These are phyloP conservation scores for Ogataea trehalophila DNA, from an alignment of 805 yeast species.

Conservation along the genomic window DNA sequence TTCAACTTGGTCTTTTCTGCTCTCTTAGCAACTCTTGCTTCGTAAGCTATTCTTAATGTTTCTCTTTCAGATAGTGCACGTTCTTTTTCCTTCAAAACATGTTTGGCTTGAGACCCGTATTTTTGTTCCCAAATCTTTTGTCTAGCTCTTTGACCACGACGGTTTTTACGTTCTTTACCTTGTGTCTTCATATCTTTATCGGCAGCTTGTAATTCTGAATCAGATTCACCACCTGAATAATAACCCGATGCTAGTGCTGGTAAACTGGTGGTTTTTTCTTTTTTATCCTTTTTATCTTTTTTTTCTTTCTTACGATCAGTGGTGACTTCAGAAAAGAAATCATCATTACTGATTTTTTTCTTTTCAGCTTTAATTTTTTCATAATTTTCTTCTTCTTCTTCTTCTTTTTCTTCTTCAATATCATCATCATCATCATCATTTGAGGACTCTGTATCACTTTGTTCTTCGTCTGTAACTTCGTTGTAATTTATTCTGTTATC, in stretches of 20 bases:
- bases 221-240: constrained; percentile 74
- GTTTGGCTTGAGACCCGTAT: constrained; percentile 80
- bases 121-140: constrained; percentile 95
- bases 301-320: constrained; percentile 15
- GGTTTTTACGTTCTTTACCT: constrained; percentile 64
- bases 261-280: constrained; percentile 33
- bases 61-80: constrained; percentile 52
- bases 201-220: constrained; percentile 38
- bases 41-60: constrained; percentile 58
- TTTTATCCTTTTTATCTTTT: constrained; percentile 24
- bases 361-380: constrained; percentile 51
- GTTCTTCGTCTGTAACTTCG: constrained; percentile 64
- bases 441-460: constrained; percentile 30
- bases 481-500: constrained; percentile 41
- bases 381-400: constrained; percentile 27
- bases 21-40: constrained; percentile 67
- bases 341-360: constrained; percentile 30
- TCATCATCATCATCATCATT: constrained; percentile 3
- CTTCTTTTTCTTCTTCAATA: constrained; percentile 9
- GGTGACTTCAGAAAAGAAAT: constrained; percentile 32
- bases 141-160: constrained; percentile 97
- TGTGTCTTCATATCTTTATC: constrained; percentile 45
- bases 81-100: constrained; percentile 62
- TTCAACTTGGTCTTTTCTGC: constrained; percentile 36
- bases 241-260: constrained; percentile 80